phyloP scores from a whole-genome alignment of 2,329 filamentous ascomycete species.

The Aspergillus sclerotialis region DNA sequence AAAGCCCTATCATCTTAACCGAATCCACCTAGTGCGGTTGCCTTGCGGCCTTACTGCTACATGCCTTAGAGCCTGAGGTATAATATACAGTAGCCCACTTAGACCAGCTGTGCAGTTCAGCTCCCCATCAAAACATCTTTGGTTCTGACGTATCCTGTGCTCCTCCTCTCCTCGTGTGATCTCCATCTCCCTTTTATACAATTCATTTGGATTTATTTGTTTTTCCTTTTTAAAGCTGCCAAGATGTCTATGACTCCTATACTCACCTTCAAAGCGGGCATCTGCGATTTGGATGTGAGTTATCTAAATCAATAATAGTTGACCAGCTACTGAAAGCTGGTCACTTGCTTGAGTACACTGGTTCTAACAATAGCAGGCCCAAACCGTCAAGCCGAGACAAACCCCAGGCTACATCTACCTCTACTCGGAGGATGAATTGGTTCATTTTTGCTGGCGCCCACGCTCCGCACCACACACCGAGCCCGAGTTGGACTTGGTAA shows the following conservation, averaged over 20 bases:
- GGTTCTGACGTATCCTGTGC: background rate
- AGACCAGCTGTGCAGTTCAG: conserved; percentile 11
- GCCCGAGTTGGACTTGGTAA: conserved; percentile 81
- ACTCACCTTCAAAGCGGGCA: conserved; percentile 94
- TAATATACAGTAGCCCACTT: conserved; percentile 10
- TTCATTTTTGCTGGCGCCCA: conserved; percentile 96
- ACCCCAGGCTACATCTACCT: conserved; percentile 86
- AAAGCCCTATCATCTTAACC: conserved; percentile 35
- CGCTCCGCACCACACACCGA: conserved; percentile 62
- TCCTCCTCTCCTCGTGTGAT: conserved; percentile 1
- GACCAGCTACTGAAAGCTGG: background rate
- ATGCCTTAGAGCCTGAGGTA: background rate
- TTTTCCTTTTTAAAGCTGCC: conserved; percentile 2
- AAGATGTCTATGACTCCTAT: conserved; percentile 77
- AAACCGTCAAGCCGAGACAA: conserved; percentile 65
- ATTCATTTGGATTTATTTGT: background rate
- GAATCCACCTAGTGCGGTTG: conserved; percentile 32
- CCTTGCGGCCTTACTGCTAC: conserved; percentile 3
- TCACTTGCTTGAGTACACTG: background rate
- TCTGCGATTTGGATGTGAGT: conserved; percentile 76
- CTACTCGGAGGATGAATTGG: conserved; percentile 85
- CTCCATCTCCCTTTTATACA: conserved; percentile 6
- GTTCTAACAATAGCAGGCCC: conserved; percentile 33
- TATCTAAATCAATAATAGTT: conserved; percentile 1
- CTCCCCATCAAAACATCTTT: conserved; percentile 11